Conservation (phyloP, 2,329 filamentous ascomycete species). For the Myrmaecium sp. region DNA sequence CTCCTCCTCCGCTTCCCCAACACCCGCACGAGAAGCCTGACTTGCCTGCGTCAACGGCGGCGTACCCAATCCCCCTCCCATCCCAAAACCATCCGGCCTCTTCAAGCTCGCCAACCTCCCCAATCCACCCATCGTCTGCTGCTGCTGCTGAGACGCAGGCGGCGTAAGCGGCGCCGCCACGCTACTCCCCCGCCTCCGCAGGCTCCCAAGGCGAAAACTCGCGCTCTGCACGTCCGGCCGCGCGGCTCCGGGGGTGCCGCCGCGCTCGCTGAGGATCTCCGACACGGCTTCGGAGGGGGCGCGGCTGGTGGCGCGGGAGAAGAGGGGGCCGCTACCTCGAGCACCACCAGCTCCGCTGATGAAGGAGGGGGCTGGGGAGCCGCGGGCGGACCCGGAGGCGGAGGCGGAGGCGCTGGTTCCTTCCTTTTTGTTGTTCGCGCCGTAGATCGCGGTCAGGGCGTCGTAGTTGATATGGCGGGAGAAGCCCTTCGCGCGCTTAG, state of each 20-base stretch:
- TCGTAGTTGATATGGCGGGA: constrained; percentile 31
- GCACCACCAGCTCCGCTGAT: background rate
- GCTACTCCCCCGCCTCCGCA: no score
- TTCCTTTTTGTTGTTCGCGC: background rate
- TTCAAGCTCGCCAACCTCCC: no score
- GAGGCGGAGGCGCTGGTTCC: background rate
- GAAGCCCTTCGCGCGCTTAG: constrained; percentile 25
- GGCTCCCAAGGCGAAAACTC: no score
- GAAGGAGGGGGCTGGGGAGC: background rate
- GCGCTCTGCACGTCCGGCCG: no score
- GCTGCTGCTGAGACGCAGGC: no score
- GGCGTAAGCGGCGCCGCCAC: no score
- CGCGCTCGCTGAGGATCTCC: no score
- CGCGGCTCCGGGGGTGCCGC: no score
- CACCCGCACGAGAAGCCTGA: background rate
- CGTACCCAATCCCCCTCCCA: no score
- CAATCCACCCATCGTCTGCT: no score
- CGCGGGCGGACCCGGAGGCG: background rate
- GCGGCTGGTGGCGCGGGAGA: background rate
- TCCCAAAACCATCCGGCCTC: no score
- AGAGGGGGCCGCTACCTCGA: background rate
- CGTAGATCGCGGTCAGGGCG: constrained; percentile 15
- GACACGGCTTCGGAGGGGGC: no score
- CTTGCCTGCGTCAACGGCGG: background rate
- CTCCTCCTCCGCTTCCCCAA: background rate